phyloP scores from a whole-genome alignment of 23 red algal genomes.

The Rhodosorus marinus region DNA sequence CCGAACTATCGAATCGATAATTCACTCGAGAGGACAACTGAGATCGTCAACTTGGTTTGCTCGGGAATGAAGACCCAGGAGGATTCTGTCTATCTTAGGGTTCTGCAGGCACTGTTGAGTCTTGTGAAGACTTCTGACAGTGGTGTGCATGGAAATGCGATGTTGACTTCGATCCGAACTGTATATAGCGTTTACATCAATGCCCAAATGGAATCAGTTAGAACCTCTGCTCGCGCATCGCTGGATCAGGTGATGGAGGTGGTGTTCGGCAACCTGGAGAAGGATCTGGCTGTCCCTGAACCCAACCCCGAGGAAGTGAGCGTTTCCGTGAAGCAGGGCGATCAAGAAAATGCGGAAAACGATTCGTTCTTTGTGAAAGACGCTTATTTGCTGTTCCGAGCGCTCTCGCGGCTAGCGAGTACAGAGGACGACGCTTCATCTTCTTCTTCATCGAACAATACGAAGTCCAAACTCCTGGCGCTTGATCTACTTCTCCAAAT shows the following conservation, averaged over 20 bases:
- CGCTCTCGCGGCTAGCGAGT: slow-evolving; percentile 75
- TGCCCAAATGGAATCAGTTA: slow-evolving; percentile 23
- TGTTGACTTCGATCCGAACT: slow-evolving; percentile 63
- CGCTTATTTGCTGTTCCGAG: slow-evolving; percentile 89
- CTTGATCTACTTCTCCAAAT: slow-evolving; percentile 55
- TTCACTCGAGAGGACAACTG: slow-evolving; percentile 14
- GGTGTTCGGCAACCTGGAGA: slow-evolving; percentile 59
- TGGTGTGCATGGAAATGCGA: slow-evolving; percentile 52
- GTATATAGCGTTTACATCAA: slow-evolving; percentile 87
- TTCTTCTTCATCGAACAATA: slow-evolving; percentile 12
- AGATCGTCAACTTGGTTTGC: slow-evolving; percentile 60
- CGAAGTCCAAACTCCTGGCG: slow-evolving; percentile 68
- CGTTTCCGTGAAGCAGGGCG: too few relatives aligned
- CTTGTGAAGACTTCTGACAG: slow-evolving; percentile 30
- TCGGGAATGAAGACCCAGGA: slow-evolving; percentile 69
- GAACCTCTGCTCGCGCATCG: slow-evolving; percentile 65
- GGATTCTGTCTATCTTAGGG: slow-evolving; percentile 63
- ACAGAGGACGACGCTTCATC: slow-evolving; percentile 24
- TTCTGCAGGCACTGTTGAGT: slow-evolving; percentile 75
- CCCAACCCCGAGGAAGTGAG: too few relatives aligned
- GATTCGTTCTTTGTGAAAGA: slow-evolving; percentile 74
- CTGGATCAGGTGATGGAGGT: slow-evolving; percentile 59
- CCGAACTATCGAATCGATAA: slow-evolving; percentile 16
- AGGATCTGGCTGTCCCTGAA: too few relatives aligned
- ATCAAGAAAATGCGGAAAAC: too few relatives aligned